Evolutionary conservation across 2,329 filamentous ascomycete genomes (phyloP).

Genomic region (Paracoccidioides brasiliensis): DNA sequence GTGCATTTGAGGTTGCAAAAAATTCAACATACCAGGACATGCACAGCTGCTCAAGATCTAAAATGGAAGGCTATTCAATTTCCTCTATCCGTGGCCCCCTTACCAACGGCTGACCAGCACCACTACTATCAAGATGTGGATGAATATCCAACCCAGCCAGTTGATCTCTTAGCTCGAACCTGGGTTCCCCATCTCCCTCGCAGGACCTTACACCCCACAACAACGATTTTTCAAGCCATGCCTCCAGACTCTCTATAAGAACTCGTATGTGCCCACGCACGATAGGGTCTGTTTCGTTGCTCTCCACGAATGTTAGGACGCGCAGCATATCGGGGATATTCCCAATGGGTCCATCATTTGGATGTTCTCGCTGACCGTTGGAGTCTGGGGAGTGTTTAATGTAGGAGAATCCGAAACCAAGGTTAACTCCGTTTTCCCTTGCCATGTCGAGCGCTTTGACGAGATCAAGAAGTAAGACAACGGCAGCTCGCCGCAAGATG

Average conservation of each 20-base stretch:
- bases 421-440: slow-evolving; percentile 18
- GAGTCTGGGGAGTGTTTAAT: neutral
- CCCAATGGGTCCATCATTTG: slow-evolving; percentile 19
- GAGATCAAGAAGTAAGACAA: slow-evolving; percentile 28
- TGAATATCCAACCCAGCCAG: slow-evolving; percentile 28
- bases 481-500: slow-evolving; percentile 30
- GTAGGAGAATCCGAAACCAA: slow-evolving; percentile 31
- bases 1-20: neutral
- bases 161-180: slow-evolving; percentile 24
- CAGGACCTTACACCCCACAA: slow-evolving; percentile 26
- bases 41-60: neutral
- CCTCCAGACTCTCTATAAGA: slow-evolving; percentile 30
- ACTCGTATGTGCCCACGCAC: slow-evolving; percentile 28
- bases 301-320: slow-evolving; percentile 26
- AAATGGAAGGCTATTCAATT: slow-evolving; percentile 22
- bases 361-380: slow-evolving; percentile 3
- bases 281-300: slow-evolving; percentile 25
- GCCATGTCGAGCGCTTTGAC: slow-evolving; percentile 27
- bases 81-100: slow-evolving; percentile 28
- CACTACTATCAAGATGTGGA: slow-evolving; percentile 14
- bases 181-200: slow-evolving; percentile 11
- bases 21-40: neutral
- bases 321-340: slow-evolving; percentile 28
- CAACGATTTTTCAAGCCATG: slow-evolving; percentile 31
- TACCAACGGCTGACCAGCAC: slow-evolving; percentile 10